phyloP scores from a whole-genome alignment of 805 yeast species.

The Starmera dryadoides region DNA sequence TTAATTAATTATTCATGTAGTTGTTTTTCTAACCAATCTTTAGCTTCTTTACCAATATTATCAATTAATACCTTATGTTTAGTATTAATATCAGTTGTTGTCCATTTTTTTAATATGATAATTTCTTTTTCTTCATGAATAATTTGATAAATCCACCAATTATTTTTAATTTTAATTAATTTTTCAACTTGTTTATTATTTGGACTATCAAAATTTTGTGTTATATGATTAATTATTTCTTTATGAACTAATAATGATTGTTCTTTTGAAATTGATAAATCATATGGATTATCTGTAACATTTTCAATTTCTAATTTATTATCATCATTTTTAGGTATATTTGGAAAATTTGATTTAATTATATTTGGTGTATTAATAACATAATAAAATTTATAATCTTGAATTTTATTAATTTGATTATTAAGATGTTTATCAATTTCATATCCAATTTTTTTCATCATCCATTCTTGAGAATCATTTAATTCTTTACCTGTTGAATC shows the following conservation, averaged over 20 bases:
- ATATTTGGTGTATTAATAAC: conserved; percentile 2
- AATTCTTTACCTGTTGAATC: background rate
- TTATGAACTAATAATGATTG: conserved; percentile 12
- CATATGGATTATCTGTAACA: no score
- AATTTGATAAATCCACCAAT: conserved; percentile 19
- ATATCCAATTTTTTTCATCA: background rate
- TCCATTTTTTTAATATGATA: conserved; percentile 13
- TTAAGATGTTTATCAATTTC: conserved; percentile 5
- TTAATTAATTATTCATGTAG: conserved; percentile 2
- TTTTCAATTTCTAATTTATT: conserved; percentile 6
- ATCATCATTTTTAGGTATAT: conserved; percentile 7
- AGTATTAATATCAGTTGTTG: background rate
- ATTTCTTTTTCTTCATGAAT: conserved; percentile 2
- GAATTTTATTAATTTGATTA: conserved; percentile 1
- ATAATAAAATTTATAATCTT: conserved; percentile 11
- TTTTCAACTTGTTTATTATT: conserved; percentile 8
- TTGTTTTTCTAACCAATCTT: conserved; percentile 11
- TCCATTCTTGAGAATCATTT: conserved; percentile 1
- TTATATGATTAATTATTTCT: conserved; percentile 6
- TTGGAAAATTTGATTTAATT: conserved; percentile 14
- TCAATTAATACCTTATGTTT: conserved; percentile 4
- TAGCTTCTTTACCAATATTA: conserved; percentile 16
- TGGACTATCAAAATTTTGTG: background rate
- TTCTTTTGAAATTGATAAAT: conserved; percentile 4
- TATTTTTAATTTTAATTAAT: conserved; percentile 11